Base-by-base conservation (phyloP, 208 protist genomes). In the Crithidia brevicula region DNA sequence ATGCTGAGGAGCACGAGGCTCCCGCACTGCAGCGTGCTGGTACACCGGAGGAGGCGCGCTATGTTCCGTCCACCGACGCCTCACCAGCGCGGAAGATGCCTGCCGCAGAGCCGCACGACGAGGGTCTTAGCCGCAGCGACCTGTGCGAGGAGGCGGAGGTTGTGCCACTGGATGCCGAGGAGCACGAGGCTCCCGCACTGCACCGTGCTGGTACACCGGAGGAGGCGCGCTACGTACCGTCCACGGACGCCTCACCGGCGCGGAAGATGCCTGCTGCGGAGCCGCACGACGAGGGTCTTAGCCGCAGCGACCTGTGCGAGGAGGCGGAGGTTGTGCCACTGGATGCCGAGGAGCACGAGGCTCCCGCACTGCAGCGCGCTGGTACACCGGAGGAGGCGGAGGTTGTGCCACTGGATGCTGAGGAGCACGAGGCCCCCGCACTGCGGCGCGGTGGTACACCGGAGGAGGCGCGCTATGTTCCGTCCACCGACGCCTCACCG, bases 301-400 rank as follows among this genome's bases (percentile, higher is more conserved):
- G 20, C 56, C 56, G 56, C 15, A 25, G 34, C 25, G 40, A 61
- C 56, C 38, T 65, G 28, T 20, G 20, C 50, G 58, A 65, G 49
- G 42, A 46, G 13, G 49, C 40, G 43, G 15, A 30, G 25, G 49
- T 47, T 31, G 45, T 13, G 18, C 7, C 42, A 28, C 13, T 65
- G 43, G 13, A 3, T 13, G 59, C 51, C 8, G 30, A 18, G 8
- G 51, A 65, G 36, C 43, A 36, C 8, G n/a, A 53, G 23, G 34
- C 47, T 0, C 47, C 20, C 1, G 9, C 15, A 13, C 18, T 53
- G 23, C 42, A 13, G 10, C 60, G 56, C 16, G 30, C 18, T 6
- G 59, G 33, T 30, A 56, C 38, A 30, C 50, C 36, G 15, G 47
- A 67, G 34, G 33, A 45, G 6, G 13, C 53, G 36, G 36, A 40